Percentiles rank a stretch among this genome's conserved stretches.
phyloP scores from a whole-genome alignment of 495 filamentous ascomycete species.

The Melanomma pulvis-pyrius region DNA sequence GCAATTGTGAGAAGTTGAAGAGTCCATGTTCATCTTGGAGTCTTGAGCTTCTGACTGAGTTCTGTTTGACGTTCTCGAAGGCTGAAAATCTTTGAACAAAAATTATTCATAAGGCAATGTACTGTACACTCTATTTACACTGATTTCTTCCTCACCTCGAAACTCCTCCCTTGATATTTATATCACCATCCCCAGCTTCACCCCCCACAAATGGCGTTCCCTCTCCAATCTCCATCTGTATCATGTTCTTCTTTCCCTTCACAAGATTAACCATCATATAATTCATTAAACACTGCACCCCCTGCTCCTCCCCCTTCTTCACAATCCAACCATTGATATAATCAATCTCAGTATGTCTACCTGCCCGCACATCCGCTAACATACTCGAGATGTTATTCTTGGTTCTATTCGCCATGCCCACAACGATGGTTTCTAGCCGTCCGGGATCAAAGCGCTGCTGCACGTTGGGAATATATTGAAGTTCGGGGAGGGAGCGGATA shows the following conservation, averaged over 20 bases:
- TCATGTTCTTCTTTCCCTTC: conserved; percentile 54
- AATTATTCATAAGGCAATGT: too few relatives aligned
- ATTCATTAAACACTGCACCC: conserved; percentile 67
- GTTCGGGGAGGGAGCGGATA: conserved; percentile 66
- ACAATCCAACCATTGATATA: conserved; percentile 88
- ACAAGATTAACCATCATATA: conserved; percentile 67
- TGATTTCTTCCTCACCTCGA: conserved; percentile 5
- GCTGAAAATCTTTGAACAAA: too few relatives aligned
- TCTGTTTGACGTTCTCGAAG: too few relatives aligned
- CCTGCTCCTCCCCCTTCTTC: conserved; percentile 66
- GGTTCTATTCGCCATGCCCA: conserved; percentile 63
- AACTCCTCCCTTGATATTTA: conserved; percentile 2
- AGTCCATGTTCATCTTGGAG: too few relatives aligned
- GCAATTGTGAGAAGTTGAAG: too few relatives aligned
- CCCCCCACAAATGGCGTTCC: conserved; percentile 43
- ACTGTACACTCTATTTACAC: too few relatives aligned
- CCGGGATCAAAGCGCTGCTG: conserved; percentile 59
- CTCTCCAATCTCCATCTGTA: conserved; percentile 45
- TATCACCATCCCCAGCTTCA: conserved; percentile 5
- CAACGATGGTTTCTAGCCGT: conserved; percentile 58
- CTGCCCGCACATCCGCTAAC: conserved; percentile 71
- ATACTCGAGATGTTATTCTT: conserved; percentile 73
- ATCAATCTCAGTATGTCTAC: conserved; percentile 72
- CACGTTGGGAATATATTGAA: conserved; percentile 63
- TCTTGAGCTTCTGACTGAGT: too few relatives aligned